Percentiles rank a stretch among this genome's conserved stretches.
phyloP scores from a whole-genome alignment of 192 early-diverging fungal species.

The Mortierella claussenii region DNA sequence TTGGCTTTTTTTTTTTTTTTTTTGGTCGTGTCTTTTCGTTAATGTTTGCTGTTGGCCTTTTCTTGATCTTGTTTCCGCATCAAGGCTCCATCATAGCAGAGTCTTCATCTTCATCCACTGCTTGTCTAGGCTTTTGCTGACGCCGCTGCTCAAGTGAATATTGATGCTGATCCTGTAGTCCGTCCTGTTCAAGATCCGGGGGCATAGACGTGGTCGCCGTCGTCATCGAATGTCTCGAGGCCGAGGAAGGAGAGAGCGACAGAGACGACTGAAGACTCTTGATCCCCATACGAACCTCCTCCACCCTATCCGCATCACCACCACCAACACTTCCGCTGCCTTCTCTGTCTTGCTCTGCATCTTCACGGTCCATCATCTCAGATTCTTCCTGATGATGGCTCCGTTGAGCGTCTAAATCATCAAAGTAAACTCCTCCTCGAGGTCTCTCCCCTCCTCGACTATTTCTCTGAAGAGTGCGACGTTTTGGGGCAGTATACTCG shows the following conservation, averaged over 20 bases:
- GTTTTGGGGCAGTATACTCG: not conserved
- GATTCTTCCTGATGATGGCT: too few relatives aligned
- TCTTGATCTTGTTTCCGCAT: not conserved
- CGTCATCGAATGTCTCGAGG: constrained; percentile 1
- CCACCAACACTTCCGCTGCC: not conserved
- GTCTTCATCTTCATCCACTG: not conserved
- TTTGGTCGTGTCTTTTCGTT: not conserved
- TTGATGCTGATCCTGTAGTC: not conserved
- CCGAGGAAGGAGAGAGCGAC: not conserved
- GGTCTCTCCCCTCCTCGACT: not conserved
- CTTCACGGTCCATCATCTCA: not conserved
- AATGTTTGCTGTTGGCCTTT: too few relatives aligned
- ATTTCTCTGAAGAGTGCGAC: not conserved
- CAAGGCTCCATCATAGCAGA: constrained; percentile 6
- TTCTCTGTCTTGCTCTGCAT: too few relatives aligned
- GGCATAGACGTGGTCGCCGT: constrained; percentile 5
- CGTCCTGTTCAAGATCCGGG: not conserved
- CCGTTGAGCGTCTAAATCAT: too few relatives aligned
- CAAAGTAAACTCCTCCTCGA: not conserved
- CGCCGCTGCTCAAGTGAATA: not conserved
- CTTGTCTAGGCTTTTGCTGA: not conserved
- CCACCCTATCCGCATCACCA: constrained; percentile 3
- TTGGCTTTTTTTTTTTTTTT: not conserved
- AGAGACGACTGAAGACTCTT: constrained; percentile 16
- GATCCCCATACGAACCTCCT: constrained; percentile 26